These are phyloP conservation scores for Chamaecyparis obtusa DNA, from an alignment of 75 land plant genomes.

Conservation along the genomic window DNA sequence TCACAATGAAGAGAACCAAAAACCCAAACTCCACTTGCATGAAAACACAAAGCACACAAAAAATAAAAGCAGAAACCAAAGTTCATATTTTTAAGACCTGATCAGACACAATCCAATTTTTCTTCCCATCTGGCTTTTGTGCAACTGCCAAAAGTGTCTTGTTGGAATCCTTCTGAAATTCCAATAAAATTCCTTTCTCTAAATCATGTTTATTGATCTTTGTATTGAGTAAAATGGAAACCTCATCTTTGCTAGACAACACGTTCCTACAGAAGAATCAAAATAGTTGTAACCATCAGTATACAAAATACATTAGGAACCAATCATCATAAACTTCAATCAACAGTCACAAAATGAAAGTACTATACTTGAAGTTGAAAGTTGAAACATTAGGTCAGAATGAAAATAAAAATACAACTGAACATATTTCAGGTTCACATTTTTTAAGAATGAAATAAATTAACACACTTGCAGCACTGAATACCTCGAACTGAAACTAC, in stretches of 20 bases:
- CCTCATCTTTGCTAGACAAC: background rate
- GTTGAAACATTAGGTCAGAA: background rate
- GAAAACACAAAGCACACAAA: constrained; percentile 5
- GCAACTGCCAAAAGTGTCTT: constrained; percentile 73
- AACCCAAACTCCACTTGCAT: constrained; percentile 10
- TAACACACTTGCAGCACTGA: background rate
- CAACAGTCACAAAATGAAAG: background rate
- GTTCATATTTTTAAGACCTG: constrained; percentile 61
- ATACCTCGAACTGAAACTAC: too few species aligned
- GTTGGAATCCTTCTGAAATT: constrained; percentile 80
- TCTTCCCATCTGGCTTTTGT: constrained; percentile 91
- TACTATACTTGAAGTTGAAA: background rate
- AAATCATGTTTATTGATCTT: constrained; percentile 33
- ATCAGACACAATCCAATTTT: constrained; percentile 89
- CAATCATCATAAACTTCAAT: background rate
- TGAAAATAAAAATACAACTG: background rate
- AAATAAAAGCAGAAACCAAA: background rate
- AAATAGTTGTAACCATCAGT: background rate
- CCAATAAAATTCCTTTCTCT: constrained; percentile 72
- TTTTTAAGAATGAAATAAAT: background rate
- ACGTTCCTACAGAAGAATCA: background rate
- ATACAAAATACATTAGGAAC: background rate
- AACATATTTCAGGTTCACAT: background rate
- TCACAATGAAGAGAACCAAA: background rate
- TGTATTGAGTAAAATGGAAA: background rate